These are phyloP conservation scores for Picea sitchensis DNA, from an alignment of 75 land plant species.

Conservation along the genomic window DNA sequence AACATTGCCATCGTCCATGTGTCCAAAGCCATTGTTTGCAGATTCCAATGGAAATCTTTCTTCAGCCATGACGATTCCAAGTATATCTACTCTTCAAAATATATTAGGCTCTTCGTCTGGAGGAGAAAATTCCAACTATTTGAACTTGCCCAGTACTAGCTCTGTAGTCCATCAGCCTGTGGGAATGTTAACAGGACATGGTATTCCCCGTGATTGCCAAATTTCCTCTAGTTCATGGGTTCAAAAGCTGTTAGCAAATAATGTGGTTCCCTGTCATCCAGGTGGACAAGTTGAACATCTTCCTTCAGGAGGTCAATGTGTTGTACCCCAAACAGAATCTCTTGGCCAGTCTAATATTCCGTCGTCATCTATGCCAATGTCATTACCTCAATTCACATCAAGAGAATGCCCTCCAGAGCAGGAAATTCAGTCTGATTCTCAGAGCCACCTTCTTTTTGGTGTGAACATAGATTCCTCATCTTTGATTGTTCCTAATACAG, in stretches of 20 bases:
- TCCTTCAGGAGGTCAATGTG: constrained; percentile 29
- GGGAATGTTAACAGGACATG: background rate
- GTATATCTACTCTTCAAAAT: constrained; percentile 38
- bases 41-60: constrained; percentile 33
- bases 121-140: constrained; percentile 44
- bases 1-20: constrained; percentile 22
- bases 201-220: constrained; percentile 6
- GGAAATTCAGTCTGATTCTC: constrained; percentile 32
- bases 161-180: constrained; percentile 7
- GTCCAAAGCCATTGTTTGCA: constrained; percentile 36
- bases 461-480: constrained; percentile 49
- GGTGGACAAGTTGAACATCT: constrained; percentile 30
- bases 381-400: constrained; percentile 48
- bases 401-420: constrained; percentile 54
- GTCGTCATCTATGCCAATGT: constrained; percentile 21
- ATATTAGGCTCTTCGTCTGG: constrained; percentile 41
- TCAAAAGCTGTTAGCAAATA: constrained; percentile 35
- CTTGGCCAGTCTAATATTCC: constrained; percentile 24
- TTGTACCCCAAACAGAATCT: constrained; percentile 26
- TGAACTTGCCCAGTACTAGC: constrained; percentile 31
- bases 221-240: constrained; percentile 36
- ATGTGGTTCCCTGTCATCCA: background rate
- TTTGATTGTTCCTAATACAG: constrained; percentile 35
- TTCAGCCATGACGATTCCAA: constrained; percentile 17
- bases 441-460: constrained; percentile 51